Percentiles rank a stretch among this genome's conserved stretches.
Evolutionary conservation across 1,139 yeast species (phyloP).

Genomic region (Suhomyces taliae): DNA sequence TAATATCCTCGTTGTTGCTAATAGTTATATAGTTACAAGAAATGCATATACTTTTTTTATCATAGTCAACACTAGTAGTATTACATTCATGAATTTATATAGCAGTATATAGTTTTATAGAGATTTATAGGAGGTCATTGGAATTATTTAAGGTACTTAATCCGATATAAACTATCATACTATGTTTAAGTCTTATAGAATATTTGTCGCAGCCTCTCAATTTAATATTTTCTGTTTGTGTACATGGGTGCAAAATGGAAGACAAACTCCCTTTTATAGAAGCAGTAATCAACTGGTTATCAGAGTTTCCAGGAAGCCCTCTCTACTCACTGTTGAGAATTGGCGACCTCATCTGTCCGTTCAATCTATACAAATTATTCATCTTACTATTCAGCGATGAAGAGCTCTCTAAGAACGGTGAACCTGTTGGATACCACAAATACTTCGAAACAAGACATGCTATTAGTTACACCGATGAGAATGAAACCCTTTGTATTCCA

Average conservation of each 20-base stretch:
- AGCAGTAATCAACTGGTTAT: conserved; percentile 26
- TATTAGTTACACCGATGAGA: conserved; percentile 5
- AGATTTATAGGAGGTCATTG: too few relatives aligned
- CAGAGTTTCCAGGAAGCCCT: conserved; percentile 25
- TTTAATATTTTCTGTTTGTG: neutral
- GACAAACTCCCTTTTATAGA: conserved; percentile 11
- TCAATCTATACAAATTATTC: conserved; percentile 15
- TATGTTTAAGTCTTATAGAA: too few relatives aligned
- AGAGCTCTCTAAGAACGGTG: conserved; percentile 10
- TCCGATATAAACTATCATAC: too few relatives aligned
- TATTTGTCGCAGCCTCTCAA: too few relatives aligned
- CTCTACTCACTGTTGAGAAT: conserved; percentile 10
- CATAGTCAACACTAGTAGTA: neutral
- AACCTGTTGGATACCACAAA: neutral
- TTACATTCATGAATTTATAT: too few relatives aligned
- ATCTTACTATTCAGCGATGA: conserved; percentile 16
- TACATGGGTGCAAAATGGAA: neutral
- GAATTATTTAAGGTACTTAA: too few relatives aligned
- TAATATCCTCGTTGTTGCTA: neutral
- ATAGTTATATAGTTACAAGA: neutral
- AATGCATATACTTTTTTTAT: neutral
- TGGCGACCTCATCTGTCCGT: conserved; percentile 17
- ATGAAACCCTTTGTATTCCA: conserved; percentile 9
- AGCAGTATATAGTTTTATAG: too few relatives aligned
- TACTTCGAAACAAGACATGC: neutral